phyloP scores from a whole-genome alignment of 2,329 filamentous ascomycete genomes.

The Aspergillus viridinutans region DNA sequence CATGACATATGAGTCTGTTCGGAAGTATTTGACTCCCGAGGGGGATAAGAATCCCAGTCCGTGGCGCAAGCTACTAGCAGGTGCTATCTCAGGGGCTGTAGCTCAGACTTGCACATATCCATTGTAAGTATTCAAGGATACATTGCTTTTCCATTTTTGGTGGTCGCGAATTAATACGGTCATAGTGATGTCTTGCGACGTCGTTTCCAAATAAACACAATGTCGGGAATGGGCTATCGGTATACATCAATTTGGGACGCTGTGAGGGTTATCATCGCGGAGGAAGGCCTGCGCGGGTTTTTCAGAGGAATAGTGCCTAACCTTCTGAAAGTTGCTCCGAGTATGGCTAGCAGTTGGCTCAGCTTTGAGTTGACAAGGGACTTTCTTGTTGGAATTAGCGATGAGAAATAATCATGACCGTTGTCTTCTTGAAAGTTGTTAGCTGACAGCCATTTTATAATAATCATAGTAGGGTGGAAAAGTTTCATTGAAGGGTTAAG shows the following conservation, averaged over 20 bases:
- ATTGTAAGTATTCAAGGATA: conserved; percentile 63
- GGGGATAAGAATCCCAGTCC: conserved; percentile 80
- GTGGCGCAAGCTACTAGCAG: conserved; percentile 77
- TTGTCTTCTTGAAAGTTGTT: background rate
- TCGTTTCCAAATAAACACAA: conserved; percentile 97
- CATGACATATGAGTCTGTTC: conserved; percentile 92
- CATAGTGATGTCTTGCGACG: conserved; percentile 81
- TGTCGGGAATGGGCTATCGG: conserved; percentile 96
- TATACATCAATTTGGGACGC: conserved; percentile 87
- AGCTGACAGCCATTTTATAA: background rate
- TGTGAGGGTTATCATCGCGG: conserved; percentile 70
- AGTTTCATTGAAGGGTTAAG: background rate
- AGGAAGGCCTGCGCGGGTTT: conserved; percentile 79
- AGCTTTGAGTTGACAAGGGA: conserved; percentile 94
- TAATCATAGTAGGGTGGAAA: background rate
- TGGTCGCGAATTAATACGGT: conserved; percentile 4
- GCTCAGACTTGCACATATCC: conserved; percentile 98
- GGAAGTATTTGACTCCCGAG: conserved; percentile 78
- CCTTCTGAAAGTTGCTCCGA: conserved; percentile 91
- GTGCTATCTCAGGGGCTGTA: conserved; percentile 90
- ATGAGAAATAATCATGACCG: conserved; percentile 18
- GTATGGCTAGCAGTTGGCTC: conserved; percentile 97
- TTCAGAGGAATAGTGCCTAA: conserved; percentile 98
- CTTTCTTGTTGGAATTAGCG: conserved; percentile 62
- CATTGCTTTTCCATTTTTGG: background rate